Evolutionary conservation across 306 rosid genomes (phyloP).

Genomic region (Vigna mungo): DNA sequence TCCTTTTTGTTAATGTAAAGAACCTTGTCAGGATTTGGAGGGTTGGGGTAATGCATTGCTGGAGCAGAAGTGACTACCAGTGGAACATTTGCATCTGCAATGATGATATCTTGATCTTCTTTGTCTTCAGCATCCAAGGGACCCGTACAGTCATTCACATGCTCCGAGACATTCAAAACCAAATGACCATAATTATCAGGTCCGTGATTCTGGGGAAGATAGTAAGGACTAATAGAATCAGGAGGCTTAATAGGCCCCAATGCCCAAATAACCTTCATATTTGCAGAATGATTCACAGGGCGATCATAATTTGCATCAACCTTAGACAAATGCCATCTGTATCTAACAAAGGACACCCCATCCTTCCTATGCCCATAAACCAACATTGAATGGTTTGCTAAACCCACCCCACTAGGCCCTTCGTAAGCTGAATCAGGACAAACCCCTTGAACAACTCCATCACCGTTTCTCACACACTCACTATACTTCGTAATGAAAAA

Average conservation of each 20-base stretch:
- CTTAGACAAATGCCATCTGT: conserved; percentile 66
- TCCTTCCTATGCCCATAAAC: conserved; percentile 79
- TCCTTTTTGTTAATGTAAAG: conserved; percentile 89
- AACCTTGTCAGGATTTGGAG: conserved; percentile 84
- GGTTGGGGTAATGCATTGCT: conserved; percentile 76
- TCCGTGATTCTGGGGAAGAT: conserved; percentile 91
- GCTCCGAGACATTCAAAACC: conserved; percentile 71
- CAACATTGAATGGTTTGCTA: conserved; percentile 57
- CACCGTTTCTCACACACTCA: conserved; percentile 61
- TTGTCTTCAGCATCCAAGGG: conserved; percentile 81
- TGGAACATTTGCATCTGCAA: conserved; percentile 76
- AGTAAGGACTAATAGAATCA: conserved; percentile 68
- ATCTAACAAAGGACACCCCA: conserved; percentile 63
- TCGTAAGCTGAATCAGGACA: conserved; percentile 80
- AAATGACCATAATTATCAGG: conserved; percentile 66
- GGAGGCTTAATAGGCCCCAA: conserved; percentile 79
- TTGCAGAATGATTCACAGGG: conserved; percentile 57
- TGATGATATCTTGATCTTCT: conserved; percentile 86
- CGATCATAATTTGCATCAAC: conserved; percentile 69
- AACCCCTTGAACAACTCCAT: conserved; percentile 70
- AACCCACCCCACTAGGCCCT: conserved; percentile 45
- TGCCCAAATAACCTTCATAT: conserved; percentile 90
- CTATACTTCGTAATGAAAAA: conserved; percentile 74
- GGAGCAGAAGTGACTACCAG: conserved; percentile 69
- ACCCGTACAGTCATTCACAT: conserved; percentile 75